Base-by-base conservation (phyloP, 257 asterid genomes). In the Fraxinus excelsior region DNA sequence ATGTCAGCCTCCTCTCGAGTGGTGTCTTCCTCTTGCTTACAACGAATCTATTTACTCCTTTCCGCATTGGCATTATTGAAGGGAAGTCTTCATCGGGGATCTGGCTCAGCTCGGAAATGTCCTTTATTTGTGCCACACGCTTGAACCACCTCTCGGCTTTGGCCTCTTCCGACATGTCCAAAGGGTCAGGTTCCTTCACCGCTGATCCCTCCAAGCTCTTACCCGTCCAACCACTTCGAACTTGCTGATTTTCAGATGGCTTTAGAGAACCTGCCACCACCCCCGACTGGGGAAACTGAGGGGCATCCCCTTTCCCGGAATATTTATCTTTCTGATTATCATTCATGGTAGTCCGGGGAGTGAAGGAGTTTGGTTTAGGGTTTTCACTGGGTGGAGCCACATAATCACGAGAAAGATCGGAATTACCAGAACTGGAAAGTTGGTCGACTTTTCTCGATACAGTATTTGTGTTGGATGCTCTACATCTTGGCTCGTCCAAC, bases 141-240 rank as follows among this genome's bases (percentile, higher is more conserved):
- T 82, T 86, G 88, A 95, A 95, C 99, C 99, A 95, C 77, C 98
- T 86, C 77, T 95, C 97, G 10, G 98, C 90, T 85, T 93, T 95
- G 44, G 98, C 99, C 84, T 95, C 99, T 83, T 95, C 98, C 1
- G 99, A 95, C 99, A 93, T 91, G 84, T 95, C 99, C 40, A 95
- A 77, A 19, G 90, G 92, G 82, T 90, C 94, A 0, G 89, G 13
- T 82, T 91, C 97, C 84, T 85, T 92, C 85, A 90, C 92, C 28
- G 88, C 96, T 14, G 97, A 92, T 23, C 94, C 97, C 79, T 92
- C 97, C 84, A 90, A 86, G 86, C 93, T 91, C 79, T 75, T 85
- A 13, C 89, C 91, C 1, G 78, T 71, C 96, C 92, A 85, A 29
- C 90, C 81, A 81, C 82, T 78, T 68, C 60, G 75, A 49, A 64